Percentiles rank a stretch among this genome's conserved stretches.
These are phyloP conservation scores for Microcyclosporella mali DNA, from an alignment of 2,329 filamentous ascomycete species.

Conservation along the genomic window DNA sequence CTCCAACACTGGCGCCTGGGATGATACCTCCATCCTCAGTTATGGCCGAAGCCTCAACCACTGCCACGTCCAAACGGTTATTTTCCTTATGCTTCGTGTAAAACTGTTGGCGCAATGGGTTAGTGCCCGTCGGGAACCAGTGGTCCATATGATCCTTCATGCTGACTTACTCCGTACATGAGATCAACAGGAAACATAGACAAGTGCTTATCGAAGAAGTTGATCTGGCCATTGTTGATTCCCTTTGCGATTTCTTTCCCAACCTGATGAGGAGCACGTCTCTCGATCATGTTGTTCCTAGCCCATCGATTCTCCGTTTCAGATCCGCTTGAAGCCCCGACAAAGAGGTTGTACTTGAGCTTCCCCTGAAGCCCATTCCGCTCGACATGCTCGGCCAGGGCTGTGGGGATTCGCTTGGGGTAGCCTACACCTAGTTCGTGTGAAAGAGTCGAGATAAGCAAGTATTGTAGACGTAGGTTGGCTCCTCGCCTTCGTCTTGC, in stretches of 20 bases:
- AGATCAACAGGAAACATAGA: constrained; percentile 87
- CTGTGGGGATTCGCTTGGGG: constrained; percentile 56
- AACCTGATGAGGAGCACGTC: constrained; percentile 78
- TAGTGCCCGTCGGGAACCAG: no score
- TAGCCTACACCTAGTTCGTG: background rate
- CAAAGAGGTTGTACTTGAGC: constrained; percentile 80
- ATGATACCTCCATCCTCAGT: constrained; percentile 85
- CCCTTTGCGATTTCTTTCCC: constrained; percentile 86
- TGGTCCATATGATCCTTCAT: no score
- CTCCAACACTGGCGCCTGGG: constrained; percentile 71
- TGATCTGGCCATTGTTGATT: constrained; percentile 81
- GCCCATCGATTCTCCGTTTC: constrained; percentile 93
- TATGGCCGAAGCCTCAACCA: constrained; percentile 77
- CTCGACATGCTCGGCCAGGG: constrained; percentile 82
- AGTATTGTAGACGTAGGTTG: no score
- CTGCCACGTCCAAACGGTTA: constrained; percentile 72
- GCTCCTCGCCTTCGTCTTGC: no score
- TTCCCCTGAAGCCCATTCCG: constrained; percentile 77
- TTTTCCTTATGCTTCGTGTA: constrained; percentile 75
- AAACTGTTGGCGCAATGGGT: constrained; percentile 16
- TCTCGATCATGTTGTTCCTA: constrained; percentile 81
- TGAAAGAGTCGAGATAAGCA: no score
- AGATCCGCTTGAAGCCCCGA: constrained; percentile 81
- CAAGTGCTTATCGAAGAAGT: constrained; percentile 90
- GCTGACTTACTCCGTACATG: constrained; percentile 56